Evolutionary conservation across 306 rosid species (phyloP).

Genomic region (Citrullus amarus): DNA sequence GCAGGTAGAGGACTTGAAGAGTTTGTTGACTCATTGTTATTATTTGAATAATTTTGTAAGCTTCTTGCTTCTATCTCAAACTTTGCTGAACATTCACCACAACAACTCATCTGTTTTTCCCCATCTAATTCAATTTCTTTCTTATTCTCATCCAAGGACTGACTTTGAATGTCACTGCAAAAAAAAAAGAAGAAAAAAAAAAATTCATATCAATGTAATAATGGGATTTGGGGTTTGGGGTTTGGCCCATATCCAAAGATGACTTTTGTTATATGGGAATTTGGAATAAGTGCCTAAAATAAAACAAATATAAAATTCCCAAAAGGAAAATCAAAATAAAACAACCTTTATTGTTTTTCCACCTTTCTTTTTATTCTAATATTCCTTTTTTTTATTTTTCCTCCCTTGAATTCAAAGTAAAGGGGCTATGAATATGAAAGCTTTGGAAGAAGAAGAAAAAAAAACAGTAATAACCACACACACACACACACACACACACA

Average conservation of each 20-base stretch:
- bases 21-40: constrained; percentile 41
- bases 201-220: background rate
- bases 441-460: background rate
- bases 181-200: background rate
- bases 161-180: constrained; percentile 47
- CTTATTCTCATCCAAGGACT: constrained; percentile 29
- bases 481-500: no score
- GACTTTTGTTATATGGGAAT: constrained; percentile 2
- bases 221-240: background rate
- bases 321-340: constrained; percentile 1
- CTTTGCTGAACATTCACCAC: constrained; percentile 39
- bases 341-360: background rate
- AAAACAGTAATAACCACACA: background rate
- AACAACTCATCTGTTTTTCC: constrained; percentile 28
- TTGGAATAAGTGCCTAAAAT: constrained; percentile 12
- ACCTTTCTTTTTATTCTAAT: constrained; percentile 15
- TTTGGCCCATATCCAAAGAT: constrained; percentile 8
- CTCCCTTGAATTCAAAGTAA: constrained; percentile 3
- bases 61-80: constrained; percentile 50
- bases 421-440: background rate
- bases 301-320: constrained; percentile 9
- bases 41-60: constrained; percentile 30
- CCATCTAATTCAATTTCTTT: constrained; percentile 28
- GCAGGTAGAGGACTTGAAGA: constrained; percentile 65
- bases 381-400: background rate